phyloP scores from a whole-genome alignment of 2,329 filamentous ascomycete species.

The Coniochaeta prunicola region DNA sequence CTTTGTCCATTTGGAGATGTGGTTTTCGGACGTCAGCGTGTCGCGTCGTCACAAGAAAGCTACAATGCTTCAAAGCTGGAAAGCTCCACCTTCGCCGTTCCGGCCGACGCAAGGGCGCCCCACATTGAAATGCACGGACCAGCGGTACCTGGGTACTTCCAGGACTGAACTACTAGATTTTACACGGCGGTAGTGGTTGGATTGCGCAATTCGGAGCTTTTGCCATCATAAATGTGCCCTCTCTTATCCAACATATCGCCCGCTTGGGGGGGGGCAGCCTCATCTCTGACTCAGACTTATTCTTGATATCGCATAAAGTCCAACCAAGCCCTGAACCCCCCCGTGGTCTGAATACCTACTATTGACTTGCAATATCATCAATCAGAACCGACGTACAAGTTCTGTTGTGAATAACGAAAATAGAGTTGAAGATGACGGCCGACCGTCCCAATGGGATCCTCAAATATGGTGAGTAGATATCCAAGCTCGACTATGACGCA shows the following conservation, averaged over 20 bases:
- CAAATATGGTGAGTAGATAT: slow-evolving; percentile 2
- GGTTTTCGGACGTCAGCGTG: not conserved
- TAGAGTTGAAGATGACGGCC: not conserved
- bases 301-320: not conserved
- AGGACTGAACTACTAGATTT: not conserved
- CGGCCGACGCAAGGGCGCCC: no score
- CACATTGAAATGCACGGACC: not conserved
- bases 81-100: not conserved
- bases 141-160: not conserved
- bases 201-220: not conserved
- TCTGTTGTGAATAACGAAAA: not conserved
- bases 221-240: not conserved
- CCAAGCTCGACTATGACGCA: not conserved
- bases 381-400: not conserved
- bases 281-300: not conserved
- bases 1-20: not conserved
- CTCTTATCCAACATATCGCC: not conserved
- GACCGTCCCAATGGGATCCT: not conserved
- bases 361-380: not conserved
- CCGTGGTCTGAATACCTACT: no score
- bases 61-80: not conserved
- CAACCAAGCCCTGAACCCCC: not conserved
- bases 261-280: not conserved
- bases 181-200: no score
- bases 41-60: slow-evolving; percentile 1